These are phyloP conservation scores for Paracoccidioides lutzii DNA, from an alignment of 2,329 filamentous ascomycete genomes.

Conservation along the genomic window DNA sequence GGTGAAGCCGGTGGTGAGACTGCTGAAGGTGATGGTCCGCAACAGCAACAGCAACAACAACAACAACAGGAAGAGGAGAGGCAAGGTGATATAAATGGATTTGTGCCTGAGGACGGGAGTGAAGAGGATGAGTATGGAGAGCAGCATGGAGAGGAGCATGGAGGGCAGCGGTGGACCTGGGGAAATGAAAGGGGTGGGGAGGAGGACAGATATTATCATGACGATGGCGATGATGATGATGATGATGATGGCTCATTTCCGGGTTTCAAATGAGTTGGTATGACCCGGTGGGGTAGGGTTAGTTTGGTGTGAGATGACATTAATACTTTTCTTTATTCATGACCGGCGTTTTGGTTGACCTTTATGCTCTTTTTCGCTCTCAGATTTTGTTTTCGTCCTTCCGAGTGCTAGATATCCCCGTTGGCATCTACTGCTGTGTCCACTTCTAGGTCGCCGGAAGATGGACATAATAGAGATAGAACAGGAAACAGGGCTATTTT, in stretches of 20 bases:
- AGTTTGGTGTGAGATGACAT: no score
- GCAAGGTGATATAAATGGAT: neutral
- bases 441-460: no score
- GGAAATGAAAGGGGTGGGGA: neutral
- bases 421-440: no score
- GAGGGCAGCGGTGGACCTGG: neutral
- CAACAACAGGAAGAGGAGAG: neutral
- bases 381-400: no score
- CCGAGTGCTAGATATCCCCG: no score
- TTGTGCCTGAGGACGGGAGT: neutral
- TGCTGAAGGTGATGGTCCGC: neutral
- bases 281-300: neutral
- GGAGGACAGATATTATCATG: neutral
- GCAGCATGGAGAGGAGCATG: neutral
- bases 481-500: no score
- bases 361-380: no score
- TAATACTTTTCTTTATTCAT: no score
- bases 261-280: neutral
- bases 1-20: neutral
- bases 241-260: neutral
- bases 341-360: no score
- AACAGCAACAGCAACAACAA: neutral
- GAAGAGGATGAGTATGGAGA: neutral
- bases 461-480: no score
- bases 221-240: neutral